A percentile compares a stretch with the other conserved stretches of the same genome.
Evolutionary conservation across 2,329 filamentous ascomycete species (phyloP).

Genomic region (Aspergillus sp.): DNA sequence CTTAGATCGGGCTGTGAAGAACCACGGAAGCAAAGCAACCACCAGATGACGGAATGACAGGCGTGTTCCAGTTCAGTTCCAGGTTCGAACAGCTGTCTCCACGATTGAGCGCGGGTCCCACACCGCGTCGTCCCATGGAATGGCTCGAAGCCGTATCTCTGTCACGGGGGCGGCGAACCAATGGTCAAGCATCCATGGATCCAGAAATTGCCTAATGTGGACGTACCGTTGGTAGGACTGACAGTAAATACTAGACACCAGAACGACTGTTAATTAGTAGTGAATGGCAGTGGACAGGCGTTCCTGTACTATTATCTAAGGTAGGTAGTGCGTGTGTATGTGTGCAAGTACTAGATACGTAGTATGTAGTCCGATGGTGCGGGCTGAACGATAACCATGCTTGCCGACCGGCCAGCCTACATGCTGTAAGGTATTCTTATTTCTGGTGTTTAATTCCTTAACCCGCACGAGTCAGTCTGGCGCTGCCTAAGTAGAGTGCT

Average conservation of each 20-base stretch:
- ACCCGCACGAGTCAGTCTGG: conserved; percentile 5
- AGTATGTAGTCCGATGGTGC: neutral
- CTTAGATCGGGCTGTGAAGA: neutral
- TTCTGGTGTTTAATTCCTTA: neutral
- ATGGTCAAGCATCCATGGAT: neutral
- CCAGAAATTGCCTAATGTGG: neutral
- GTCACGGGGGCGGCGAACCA: conserved; percentile 12
- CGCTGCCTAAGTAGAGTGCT: conserved; percentile 8
- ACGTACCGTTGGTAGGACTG: neutral
- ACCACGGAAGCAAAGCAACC: conserved; percentile 3
- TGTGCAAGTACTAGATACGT: neutral
- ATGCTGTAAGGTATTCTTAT: conserved; percentile 11
- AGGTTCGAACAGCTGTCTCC: conserved; percentile 21
- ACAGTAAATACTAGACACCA: no score
- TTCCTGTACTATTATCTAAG: neutral
- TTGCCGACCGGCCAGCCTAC: conserved; percentile 3
- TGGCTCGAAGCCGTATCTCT: conserved; percentile 7
- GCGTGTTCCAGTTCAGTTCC: conserved; percentile 14
- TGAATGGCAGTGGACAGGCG: no score
- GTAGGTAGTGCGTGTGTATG: neutral
- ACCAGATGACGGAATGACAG: conserved; percentile 17
- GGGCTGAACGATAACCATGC: neutral
- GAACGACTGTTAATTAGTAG: no score
- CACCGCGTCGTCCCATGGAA: conserved; percentile 13
- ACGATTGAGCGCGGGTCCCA: conserved; percentile 20